Evolutionary conservation across 495 filamentous ascomycete species (phyloP).

Genomic region (Aspergillus indologenus): DNA sequence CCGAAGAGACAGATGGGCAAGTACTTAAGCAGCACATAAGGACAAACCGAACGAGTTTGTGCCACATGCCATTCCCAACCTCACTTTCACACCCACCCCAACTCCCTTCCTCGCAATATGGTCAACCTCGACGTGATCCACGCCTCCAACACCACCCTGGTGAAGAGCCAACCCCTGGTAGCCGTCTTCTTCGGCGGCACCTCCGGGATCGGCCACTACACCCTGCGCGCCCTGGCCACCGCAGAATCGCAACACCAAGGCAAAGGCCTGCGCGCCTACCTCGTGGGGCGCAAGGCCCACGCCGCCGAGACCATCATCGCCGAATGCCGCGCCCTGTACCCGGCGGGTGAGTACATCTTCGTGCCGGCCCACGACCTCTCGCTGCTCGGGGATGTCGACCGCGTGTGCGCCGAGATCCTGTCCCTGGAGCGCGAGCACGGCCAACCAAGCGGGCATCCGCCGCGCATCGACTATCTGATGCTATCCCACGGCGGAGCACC

Average conservation of each 20-base stretch:
- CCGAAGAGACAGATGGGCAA: background rate
- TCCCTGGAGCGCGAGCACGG: background rate
- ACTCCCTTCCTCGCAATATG: background rate
- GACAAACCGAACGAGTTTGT: too few species aligned
- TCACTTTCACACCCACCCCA: background rate
- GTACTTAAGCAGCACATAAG: too few species aligned
- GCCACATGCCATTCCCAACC: too few species aligned
- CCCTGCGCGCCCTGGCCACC: conserved; percentile 4
- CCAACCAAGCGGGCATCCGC: too few species aligned
- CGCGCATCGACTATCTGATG: conserved; percentile 13
- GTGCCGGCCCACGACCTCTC: conserved; percentile 2
- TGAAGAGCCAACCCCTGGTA: conserved; percentile 22
- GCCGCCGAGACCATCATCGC: conserved; percentile 8
- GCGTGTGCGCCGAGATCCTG: background rate
- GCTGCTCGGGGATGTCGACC: conserved; percentile 1
- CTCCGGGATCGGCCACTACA: conserved; percentile 15
- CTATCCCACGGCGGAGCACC: background rate
- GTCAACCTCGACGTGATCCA: background rate
- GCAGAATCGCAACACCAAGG: background rate
- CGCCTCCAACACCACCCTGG: conserved; percentile 38
- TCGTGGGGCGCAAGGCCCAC: conserved; percentile 6
- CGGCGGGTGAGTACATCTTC: conserved; percentile 1
- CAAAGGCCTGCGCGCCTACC: conserved; percentile 8
- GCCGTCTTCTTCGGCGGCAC: conserved; percentile 12
- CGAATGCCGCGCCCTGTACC: conserved; percentile 2